phyloP scores from a whole-genome alignment of 2,329 filamentous ascomycete species.

The Aspergillus caelatus region DNA sequence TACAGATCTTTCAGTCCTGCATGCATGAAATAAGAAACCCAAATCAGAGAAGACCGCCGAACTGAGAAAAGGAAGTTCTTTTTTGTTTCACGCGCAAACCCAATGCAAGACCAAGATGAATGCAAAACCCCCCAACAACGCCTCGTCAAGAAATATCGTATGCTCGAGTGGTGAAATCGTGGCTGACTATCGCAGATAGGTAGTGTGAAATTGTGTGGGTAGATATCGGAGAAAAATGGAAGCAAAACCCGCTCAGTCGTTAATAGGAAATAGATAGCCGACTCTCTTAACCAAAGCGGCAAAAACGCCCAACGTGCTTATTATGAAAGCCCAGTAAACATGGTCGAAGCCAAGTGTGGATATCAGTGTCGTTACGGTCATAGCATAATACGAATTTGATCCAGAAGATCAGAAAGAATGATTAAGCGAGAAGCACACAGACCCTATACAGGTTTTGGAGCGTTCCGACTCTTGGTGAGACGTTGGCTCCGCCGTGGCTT shows the following conservation, averaged over 20 bases:
- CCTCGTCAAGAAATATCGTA: constrained; percentile 15
- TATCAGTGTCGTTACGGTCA: constrained; percentile 12
- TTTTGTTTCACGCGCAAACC: constrained; percentile 8
- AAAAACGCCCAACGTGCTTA: constrained; percentile 19
- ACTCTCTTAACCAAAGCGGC: constrained; percentile 4
- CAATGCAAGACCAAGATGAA: constrained; percentile 11
- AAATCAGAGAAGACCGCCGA: background rate
- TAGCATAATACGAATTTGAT: constrained; percentile 7
- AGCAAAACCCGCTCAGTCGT: constrained; percentile 16
- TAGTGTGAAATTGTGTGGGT: constrained; percentile 3
- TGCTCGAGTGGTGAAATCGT: constrained; percentile 13
- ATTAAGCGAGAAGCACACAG: background rate
- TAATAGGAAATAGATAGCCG: constrained; percentile 14
- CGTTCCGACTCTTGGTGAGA: constrained; percentile 20
- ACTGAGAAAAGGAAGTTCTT: background rate
- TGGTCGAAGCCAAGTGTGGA: constrained; percentile 6
- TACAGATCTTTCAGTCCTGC: constrained; percentile 2
- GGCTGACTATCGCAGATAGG: constrained; percentile 2
- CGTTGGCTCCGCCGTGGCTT: constrained; percentile 27
- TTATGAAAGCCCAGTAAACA: constrained; percentile 17
- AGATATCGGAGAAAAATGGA: constrained; percentile 1
- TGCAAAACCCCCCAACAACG: constrained; percentile 12
- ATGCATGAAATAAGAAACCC: background rate
- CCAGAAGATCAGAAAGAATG: background rate
- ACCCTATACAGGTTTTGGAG: constrained; percentile 10